Evolutionary conservation across 1,284 basidiomycete genomes (phyloP).

Genomic region (Marasmius tenuissimus): DNA sequence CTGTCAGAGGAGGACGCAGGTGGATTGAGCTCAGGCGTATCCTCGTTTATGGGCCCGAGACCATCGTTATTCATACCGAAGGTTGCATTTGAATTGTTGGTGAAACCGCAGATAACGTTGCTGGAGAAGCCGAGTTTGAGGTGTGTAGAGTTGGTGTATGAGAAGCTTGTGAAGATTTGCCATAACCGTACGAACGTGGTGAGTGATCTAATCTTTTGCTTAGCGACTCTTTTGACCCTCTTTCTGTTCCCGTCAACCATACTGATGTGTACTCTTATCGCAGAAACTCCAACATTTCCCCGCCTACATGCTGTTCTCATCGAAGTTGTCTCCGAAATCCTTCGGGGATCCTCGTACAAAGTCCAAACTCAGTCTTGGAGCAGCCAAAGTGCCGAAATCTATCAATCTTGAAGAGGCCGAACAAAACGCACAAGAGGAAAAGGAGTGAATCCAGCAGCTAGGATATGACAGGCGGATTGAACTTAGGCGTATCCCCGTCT

Average conservation of each 20-base stretch:
- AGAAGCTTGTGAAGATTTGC: conserved; percentile 99
- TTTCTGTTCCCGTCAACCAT: not conserved
- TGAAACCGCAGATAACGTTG: conserved; percentile 98
- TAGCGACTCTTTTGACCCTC: not conserved
- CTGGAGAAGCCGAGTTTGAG: conserved; percentile 91
- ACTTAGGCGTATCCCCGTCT: too few species aligned
- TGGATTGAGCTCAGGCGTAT: too few species aligned
- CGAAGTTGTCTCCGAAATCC: conserved; percentile 95
- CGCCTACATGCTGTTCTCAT: conserved; percentile 91
- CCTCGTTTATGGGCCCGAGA: conserved; percentile 92
- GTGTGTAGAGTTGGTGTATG: conserved; percentile 98
- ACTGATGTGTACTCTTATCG: not conserved
- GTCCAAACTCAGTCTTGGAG: too few species aligned
- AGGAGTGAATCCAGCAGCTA: too few species aligned
- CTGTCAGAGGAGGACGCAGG: too few species aligned
- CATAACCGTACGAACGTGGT: conserved; percentile 95
- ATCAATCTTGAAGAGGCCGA: too few species aligned
- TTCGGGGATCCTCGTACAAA: too few species aligned
- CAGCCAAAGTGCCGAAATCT: too few species aligned
- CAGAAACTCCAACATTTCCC: conserved; percentile 97
- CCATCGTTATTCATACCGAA: conserved; percentile 98
- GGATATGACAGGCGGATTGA: too few species aligned
- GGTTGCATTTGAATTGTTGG: conserved; percentile 94
- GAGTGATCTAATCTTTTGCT: too few species aligned
- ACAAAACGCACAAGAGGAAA: too few species aligned